Conservation (phyloP, 306 rosid species). For the Cucumis cinereus region DNA sequence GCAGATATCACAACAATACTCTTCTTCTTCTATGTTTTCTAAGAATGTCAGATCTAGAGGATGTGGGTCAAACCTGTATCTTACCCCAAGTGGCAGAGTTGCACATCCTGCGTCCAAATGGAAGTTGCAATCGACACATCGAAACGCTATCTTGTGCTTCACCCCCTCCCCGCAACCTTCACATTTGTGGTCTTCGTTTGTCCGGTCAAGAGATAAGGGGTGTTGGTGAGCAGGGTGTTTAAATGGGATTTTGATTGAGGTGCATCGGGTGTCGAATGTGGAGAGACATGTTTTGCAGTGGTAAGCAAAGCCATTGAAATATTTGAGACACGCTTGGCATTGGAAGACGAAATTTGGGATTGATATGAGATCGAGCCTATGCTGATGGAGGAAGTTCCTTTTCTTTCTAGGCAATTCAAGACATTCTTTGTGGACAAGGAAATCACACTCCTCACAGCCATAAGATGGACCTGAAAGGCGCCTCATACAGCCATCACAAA, state of each 20-base stretch:
- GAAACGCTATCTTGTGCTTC: neutral
- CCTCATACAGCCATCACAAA: neutral
- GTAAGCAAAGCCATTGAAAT: conserved; percentile 4
- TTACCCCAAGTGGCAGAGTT: neutral
- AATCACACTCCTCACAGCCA: neutral
- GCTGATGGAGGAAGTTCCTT: neutral
- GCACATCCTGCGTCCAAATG: conserved; percentile 3
- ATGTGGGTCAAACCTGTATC: neutral
- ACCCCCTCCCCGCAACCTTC: neutral
- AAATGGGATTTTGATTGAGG: neutral
- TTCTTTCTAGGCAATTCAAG: neutral
- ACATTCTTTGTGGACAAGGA: neutral
- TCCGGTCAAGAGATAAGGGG: neutral
- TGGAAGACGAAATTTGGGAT: conserved; percentile 4
- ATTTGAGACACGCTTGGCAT: conserved; percentile 1
- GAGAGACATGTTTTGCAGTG: neutral
- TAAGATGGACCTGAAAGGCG: neutral
- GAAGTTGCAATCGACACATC: neutral
- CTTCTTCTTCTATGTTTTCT: neutral
- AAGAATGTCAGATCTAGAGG: neutral
- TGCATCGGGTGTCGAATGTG: neutral
- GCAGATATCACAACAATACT: neutral
- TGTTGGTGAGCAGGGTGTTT: neutral
- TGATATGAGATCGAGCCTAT: neutral
- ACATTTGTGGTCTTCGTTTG: neutral